Evolutionary conservation across 208 protist genomes (phyloP).

Genomic region (Trypanosoma congolense): DNA sequence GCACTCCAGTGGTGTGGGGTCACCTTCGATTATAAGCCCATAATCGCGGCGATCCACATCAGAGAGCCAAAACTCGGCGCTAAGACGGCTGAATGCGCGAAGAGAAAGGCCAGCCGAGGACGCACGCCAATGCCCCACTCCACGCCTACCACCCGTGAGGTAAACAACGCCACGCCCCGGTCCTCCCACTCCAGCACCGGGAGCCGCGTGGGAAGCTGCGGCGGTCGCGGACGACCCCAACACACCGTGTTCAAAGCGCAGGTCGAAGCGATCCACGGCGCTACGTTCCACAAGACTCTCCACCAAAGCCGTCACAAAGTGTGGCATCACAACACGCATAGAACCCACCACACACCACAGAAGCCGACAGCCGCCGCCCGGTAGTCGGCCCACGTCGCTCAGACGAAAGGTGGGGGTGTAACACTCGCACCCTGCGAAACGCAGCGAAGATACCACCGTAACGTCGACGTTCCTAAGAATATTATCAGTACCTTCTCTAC

Average conservation of each 20-base stretch:
- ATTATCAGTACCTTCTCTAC: neutral
- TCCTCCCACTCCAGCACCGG: neutral
- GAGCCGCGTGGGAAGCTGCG: neutral
- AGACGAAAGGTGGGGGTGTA: constrained; percentile 27
- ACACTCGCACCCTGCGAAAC: constrained; percentile 27
- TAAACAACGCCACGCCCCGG: constrained; percentile 28
- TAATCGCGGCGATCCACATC: constrained; percentile 31
- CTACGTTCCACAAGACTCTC: constrained; percentile 30
- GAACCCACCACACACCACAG: constrained; percentile 15
- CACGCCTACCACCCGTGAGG: constrained; percentile 23
- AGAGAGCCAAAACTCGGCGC: constrained; percentile 38
- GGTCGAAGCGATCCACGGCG: constrained; percentile 20
- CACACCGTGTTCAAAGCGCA: constrained; percentile 18
- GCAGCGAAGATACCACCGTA: constrained; percentile 39
- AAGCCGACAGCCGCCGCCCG: constrained; percentile 1
- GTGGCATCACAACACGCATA: constrained; percentile 32
- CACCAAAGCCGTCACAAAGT: constrained; percentile 33
- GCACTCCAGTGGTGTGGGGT: constrained; percentile 16
- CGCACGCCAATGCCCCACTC: constrained; percentile 9
- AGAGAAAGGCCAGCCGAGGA: constrained; percentile 27
- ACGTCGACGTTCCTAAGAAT: constrained; percentile 16
- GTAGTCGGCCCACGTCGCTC: constrained; percentile 14
- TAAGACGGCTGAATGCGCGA: constrained; percentile 58
- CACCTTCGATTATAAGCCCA: constrained; percentile 17
- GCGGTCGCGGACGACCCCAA: neutral